These are phyloP conservation scores for Agaricus blazei DNA, from an alignment of 768 basidiomycete species.

Conservation along the genomic window DNA sequence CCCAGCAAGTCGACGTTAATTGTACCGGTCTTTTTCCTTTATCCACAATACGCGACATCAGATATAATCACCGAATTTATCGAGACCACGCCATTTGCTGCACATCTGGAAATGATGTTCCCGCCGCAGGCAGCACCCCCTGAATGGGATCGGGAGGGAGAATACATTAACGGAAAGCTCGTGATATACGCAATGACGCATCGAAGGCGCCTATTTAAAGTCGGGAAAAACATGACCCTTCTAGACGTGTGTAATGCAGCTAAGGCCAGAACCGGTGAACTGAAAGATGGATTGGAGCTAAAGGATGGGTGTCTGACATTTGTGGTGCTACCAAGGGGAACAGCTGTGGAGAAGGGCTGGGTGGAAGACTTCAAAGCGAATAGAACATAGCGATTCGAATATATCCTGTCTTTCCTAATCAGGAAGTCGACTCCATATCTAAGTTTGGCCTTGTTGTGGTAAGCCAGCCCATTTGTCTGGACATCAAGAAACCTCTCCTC, in stretches of 20 bases:
- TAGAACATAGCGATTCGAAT: neutral
- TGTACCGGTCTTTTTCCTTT: constrained; percentile 88
- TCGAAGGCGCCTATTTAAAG: constrained; percentile 74
- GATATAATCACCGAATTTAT: constrained; percentile 85
- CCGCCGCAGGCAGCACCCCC: constrained; percentile 62
- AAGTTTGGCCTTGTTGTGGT: constrained; percentile 30
- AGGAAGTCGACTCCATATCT: neutral
- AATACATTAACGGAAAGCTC: constrained; percentile 62
- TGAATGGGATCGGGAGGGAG: constrained; percentile 68
- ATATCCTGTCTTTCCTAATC: neutral
- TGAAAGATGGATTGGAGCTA: constrained; percentile 76
- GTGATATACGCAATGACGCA: constrained; percentile 82
- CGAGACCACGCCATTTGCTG: constrained; percentile 78
- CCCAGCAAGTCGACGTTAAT: constrained; percentile 55
- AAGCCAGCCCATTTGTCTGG: constrained; percentile 18
- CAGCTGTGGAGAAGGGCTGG: constrained; percentile 72
- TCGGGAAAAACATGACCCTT: constrained; percentile 88
- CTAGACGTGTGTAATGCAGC: constrained; percentile 67
- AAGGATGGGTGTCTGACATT: constrained; percentile 80
- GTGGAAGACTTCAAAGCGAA: constrained; percentile 76
- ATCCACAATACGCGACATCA: constrained; percentile 85
- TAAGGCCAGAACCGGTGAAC: constrained; percentile 52
- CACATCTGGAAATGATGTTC: constrained; percentile 80
- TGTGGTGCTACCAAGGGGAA: constrained; percentile 70
- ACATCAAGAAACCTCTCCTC: constrained; percentile 29